Conservation (phyloP, 2,329 filamentous ascomycete species). For the Cadophora sp. region DNA sequence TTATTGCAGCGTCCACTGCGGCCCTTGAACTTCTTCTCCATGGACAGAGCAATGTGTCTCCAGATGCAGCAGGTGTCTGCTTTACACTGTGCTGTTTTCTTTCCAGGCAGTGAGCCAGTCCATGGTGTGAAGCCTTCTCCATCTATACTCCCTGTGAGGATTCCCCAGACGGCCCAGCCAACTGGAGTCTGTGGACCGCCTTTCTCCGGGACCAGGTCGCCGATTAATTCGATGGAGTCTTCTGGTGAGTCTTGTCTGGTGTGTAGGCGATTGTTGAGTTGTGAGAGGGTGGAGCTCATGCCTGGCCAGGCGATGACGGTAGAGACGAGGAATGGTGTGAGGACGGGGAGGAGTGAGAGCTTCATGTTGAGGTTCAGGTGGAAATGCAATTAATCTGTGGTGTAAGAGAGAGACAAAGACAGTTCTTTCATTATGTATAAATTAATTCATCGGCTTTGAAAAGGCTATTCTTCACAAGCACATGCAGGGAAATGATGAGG, state of each 20-base stretch:
- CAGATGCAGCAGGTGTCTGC: constrained; percentile 31
- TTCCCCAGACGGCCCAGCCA: constrained; percentile 22
- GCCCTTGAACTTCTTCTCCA: constrained; percentile 25
- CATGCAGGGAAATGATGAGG: not conserved
- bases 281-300: not conserved
- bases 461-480: not conserved
- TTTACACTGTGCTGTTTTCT: constrained; percentile 14
- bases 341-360: not conserved
- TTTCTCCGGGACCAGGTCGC: constrained; percentile 58
- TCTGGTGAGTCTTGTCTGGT: not conserved
- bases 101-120: constrained; percentile 11
- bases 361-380: not conserved
- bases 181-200: constrained; percentile 17
- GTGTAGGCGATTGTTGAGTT: constrained; percentile 1
- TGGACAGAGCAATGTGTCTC: constrained; percentile 25
- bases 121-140: constrained; percentile 16
- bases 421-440: too few species aligned
- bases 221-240: constrained; percentile 77
- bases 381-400: not conserved
- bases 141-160: constrained; percentile 23
- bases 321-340: not conserved
- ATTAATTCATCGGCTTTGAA: too few species aligned
- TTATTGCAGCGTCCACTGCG: constrained; percentile 46
- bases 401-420: not conserved
- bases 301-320: not conserved